Percentiles rank a stretch among this genome's conserved stretches.
phyloP scores from a whole-genome alignment of 768 basidiomycete genomes.

The Dentipellis fragilis region DNA sequence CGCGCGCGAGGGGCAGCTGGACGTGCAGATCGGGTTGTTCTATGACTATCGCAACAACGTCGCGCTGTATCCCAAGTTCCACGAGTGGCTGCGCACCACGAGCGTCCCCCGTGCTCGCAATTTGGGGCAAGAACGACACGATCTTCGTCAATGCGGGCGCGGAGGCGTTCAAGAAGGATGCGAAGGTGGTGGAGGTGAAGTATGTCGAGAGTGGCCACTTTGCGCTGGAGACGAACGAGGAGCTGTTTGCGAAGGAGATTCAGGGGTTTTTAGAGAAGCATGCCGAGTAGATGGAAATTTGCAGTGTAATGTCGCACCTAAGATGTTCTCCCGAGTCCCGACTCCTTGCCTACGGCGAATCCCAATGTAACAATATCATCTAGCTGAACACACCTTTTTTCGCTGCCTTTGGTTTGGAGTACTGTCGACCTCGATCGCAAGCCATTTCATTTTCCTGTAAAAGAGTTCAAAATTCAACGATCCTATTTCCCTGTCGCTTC shows the following conservation, averaged over 20 bases:
- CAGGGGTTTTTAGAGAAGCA: constrained; percentile 8
- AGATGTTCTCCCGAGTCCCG: too few species aligned
- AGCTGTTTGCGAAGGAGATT: constrained; percentile 17
- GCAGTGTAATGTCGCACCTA: too few species aligned
- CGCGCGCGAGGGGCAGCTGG: too few species aligned
- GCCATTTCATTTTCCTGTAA: too few species aligned
- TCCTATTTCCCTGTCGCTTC: too few species aligned
- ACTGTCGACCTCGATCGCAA: too few species aligned
- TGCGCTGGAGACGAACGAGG: constrained; percentile 22
- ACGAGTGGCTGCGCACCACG: constrained; percentile 31
- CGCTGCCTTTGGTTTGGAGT: too few species aligned
- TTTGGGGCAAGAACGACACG: constrained; percentile 39
- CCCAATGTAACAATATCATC: too few species aligned
- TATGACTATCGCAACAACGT: constrained; percentile 33
- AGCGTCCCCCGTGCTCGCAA: constrained; percentile 32
- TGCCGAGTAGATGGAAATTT: not conserved
- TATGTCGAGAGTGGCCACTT: constrained; percentile 39
- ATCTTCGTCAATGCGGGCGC: constrained; percentile 36
- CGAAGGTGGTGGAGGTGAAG: constrained; percentile 27
- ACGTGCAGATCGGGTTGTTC: too few species aligned
- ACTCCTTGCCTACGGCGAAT: too few species aligned
- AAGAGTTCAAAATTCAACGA: too few species aligned
- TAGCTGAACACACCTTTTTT: too few species aligned
- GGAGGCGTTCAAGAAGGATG: constrained; percentile 30
- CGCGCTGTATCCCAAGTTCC: constrained; percentile 33